Percentiles rank a stretch among this genome's conserved stretches.
phyloP scores from a whole-genome alignment of 495 filamentous ascomycete species.

The Podospora australis region DNA sequence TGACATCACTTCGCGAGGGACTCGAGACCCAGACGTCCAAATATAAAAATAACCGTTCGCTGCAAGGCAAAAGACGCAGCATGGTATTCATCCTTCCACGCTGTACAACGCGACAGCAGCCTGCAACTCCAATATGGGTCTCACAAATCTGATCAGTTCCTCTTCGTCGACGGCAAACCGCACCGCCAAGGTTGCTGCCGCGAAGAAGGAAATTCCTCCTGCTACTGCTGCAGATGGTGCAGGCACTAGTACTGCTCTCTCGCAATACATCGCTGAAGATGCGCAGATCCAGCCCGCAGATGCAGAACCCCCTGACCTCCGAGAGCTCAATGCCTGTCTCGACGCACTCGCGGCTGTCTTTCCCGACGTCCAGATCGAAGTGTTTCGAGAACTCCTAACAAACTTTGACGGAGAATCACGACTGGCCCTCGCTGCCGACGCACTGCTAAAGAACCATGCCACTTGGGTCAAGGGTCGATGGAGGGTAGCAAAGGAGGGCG shows the following conservation, averaged over 20 bases:
- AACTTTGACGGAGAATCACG: slow-evolving; percentile 77
- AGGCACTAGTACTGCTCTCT: slow-evolving; percentile 3
- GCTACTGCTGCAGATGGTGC: not conserved
- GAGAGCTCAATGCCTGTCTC: slow-evolving; percentile 69
- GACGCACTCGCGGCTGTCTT: slow-evolving; percentile 69
- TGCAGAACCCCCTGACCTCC: slow-evolving; percentile 51
- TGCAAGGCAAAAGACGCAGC: too few relatives aligned
- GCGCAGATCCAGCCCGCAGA: slow-evolving; percentile 33
- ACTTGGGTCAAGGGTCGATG: slow-evolving; percentile 71
- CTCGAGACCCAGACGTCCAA: too few relatives aligned
- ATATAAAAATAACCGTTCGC: too few relatives aligned
- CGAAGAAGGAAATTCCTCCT: slow-evolving; percentile 2
- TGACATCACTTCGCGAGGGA: too few relatives aligned
- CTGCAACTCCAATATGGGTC: slow-evolving; percentile 26
- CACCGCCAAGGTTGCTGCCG: slow-evolving; percentile 2
- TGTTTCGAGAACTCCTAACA: slow-evolving; percentile 84
- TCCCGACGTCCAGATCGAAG: slow-evolving; percentile 79
- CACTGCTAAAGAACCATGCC: slow-evolving; percentile 69
- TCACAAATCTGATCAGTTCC: slow-evolving; percentile 19
- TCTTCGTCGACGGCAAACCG: slow-evolving; percentile 15
- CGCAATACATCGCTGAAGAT: slow-evolving; percentile 42
- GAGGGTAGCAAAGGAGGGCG: slow-evolving; percentile 40
- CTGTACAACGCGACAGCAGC: not conserved
- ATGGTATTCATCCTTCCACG: not conserved
- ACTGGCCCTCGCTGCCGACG: slow-evolving; percentile 77